Base-by-base conservation (phyloP, 2,329 filamentous ascomycete species). In the Penicillium sp. region DNA sequence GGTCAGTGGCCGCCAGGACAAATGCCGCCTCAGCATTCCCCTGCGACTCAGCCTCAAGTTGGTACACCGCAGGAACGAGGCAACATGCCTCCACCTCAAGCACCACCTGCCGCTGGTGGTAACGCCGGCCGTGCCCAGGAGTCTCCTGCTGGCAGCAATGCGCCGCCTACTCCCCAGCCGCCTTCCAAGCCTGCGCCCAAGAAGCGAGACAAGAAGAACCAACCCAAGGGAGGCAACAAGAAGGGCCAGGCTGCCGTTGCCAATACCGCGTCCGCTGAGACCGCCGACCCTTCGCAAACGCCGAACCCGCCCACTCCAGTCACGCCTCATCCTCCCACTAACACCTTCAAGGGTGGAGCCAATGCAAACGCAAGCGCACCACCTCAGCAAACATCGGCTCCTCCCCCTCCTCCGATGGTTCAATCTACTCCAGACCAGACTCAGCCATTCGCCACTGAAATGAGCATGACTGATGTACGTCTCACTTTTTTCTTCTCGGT, bases 141-240 rank as follows among this genome's bases (percentile, higher is more conserved):
- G 27, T 80, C 79, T 51, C 78, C 78, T 47, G 73, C 73, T n/a
- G 70, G 67, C 42, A 63, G 65, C 18, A 73, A 76, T 53, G 82
- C 83, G 20, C 84, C 85, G 15, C 84, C 85, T 6, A 87, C 85
- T 6, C 85, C 85, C 2, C 83, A 81, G 57, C 83, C 85, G 68
- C 65, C 74, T n/a, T 82, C 80, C 67, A 87, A 78, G 66, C 77
- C 71, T n/a, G 81, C 79, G 48, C 82, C 81, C 8, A 86, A 85
- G 68, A 86, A 86, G 75, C 85, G 85, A 69, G 77, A 78, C 31
- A 72, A 73, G 6, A 82, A 82, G 62, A 81, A 82, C 57, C 78
- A 77, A 40, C 77, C 76, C 61, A 83, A 83, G 77, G 81, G 82
- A 77, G 47, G 65, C 23, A 52, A 68, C 44, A 80, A 80, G 72